phyloP scores from a whole-genome alignment of 2,329 filamentous ascomycete species.

The Aspergillus sp. region DNA sequence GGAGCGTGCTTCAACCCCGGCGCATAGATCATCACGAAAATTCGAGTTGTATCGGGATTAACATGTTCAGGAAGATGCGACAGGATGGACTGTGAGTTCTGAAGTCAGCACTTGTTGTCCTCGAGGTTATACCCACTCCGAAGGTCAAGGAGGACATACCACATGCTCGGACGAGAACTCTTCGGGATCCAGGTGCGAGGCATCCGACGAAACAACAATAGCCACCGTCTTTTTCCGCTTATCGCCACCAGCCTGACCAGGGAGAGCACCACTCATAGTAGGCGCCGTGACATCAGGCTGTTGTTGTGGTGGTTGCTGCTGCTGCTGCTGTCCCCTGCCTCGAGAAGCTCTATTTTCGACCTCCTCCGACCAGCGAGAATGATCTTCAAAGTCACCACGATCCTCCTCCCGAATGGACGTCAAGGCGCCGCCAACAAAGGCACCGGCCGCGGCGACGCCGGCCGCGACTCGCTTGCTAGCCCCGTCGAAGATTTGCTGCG shows the following conservation, averaged over 20 bases:
- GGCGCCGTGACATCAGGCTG: constrained; percentile 20
- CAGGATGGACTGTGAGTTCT: constrained; percentile 66
- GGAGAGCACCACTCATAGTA: constrained; percentile 31
- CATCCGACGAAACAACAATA: constrained; percentile 81
- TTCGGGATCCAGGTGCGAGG: constrained; percentile 57
- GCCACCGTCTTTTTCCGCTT: constrained; percentile 75
- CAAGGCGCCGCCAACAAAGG: constrained; percentile 77
- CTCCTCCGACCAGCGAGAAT: constrained; percentile 91
- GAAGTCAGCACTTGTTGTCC: no score
- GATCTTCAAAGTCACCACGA: constrained; percentile 75
- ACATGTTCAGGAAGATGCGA: constrained; percentile 80
- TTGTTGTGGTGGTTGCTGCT: no score
- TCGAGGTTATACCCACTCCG: no score
- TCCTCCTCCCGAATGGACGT: constrained; percentile 83
- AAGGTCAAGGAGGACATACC: constrained; percentile 54
- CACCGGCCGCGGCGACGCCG: constrained; percentile 78
- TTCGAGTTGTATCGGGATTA: constrained; percentile 69
- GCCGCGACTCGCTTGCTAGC: constrained; percentile 79
- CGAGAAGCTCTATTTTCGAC: constrained; percentile 62
- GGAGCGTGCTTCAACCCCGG: constrained; percentile 69
- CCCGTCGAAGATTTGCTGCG: constrained; percentile 82
- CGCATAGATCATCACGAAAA: constrained; percentile 88
- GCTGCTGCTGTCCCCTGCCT: constrained; percentile 24
- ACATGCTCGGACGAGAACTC: constrained; percentile 71
- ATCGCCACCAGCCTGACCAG: constrained; percentile 25